phyloP scores from a whole-genome alignment of 352 stramenopile species.

The Phytopythium cucurbitacearum region DNA sequence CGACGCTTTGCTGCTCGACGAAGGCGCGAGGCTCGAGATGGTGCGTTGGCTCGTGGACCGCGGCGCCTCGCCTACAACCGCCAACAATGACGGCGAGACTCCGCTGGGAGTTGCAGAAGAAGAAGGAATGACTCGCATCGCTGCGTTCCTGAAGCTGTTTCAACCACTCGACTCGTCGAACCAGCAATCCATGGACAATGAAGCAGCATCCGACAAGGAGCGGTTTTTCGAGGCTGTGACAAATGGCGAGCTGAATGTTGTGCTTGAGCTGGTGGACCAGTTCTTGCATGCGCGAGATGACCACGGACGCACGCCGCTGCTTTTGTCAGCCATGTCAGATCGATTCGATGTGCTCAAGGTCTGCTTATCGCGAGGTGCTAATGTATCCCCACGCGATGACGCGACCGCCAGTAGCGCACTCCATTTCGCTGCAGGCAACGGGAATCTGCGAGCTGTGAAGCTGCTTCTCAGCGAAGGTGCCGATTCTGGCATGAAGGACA shows the following conservation, averaged over 20 bases:
- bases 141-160: not conserved
- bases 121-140: not conserved
- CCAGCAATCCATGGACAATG: not conserved
- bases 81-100: not conserved
- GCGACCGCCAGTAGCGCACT: constrained; percentile 2
- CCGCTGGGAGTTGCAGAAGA: not conserved
- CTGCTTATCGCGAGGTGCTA: constrained; percentile 3
- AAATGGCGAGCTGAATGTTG: not conserved
- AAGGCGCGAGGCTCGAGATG: constrained; percentile 4
- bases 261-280: not conserved
- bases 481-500: constrained; percentile 1
- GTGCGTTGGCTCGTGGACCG: constrained; percentile 1
- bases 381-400: constrained; percentile 3
- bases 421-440: constrained; percentile 1
- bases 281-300: constrained; percentile 2
- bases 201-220: not conserved
- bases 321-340: constrained; percentile 1
- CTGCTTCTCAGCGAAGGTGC: constrained; percentile 6
- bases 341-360: constrained; percentile 3
- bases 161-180: not conserved
- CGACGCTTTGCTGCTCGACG: not conserved
- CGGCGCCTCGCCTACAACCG: not conserved
- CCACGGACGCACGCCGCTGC: constrained; percentile 1
- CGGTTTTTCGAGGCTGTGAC: constrained; percentile 3
- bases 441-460: not conserved